These are phyloP conservation scores for Rhododendron kiyosumense DNA, from an alignment of 148 eudicot genomes.

Conservation along the genomic window DNA sequence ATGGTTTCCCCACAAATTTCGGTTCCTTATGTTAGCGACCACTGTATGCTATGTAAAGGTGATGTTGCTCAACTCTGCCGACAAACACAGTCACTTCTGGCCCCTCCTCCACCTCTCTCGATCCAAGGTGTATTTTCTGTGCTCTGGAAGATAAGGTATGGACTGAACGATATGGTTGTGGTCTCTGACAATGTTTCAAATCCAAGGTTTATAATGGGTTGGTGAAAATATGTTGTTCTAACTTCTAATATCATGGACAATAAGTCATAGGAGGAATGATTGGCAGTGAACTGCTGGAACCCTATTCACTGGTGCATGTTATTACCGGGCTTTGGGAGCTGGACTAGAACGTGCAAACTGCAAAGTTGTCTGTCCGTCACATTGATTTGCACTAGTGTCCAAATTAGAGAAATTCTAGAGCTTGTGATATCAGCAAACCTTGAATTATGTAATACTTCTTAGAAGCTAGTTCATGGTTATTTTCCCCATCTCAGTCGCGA, in stretches of 20 bases:
- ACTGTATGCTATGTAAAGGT: constrained; percentile 37
- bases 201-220: neutral
- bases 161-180: neutral
- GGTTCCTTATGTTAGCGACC: constrained; percentile 5
- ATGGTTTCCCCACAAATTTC: neutral
- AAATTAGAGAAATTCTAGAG: neutral
- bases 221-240: neutral
- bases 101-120: constrained; percentile 78
- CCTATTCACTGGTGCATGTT: constrained; percentile 5
- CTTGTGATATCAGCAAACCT: neutral
- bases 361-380: neutral
- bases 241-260: neutral
- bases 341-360: neutral
- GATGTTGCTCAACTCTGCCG: constrained; percentile 98
- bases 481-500: neutral
- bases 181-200: neutral
- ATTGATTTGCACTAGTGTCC: neutral
- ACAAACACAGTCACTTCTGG: constrained; percentile 75
- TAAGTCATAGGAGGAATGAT: neutral
- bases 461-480: neutral
- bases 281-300: neutral
- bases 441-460: neutral
- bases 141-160: constrained; percentile 79
- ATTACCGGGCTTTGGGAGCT: neutral
- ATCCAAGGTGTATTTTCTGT: constrained; percentile 71